Base-by-base conservation (phyloP, 371 early-diverging fungal genomes). In the Rhizopus arrhizus region DNA sequence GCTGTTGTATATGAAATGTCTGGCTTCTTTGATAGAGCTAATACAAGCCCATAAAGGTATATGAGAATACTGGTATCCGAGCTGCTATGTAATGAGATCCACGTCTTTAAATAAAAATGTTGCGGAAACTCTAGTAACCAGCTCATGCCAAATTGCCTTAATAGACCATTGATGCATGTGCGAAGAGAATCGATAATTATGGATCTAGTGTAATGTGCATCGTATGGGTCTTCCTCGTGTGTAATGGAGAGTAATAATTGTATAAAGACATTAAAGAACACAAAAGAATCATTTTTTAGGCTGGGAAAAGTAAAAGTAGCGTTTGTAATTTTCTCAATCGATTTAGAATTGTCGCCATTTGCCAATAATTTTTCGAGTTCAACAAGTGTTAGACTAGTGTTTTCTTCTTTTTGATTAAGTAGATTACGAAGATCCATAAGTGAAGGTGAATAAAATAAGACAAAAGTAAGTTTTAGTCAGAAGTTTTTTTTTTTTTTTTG, bases 351-450 rank as follows among this genome's bases (percentile, higher is more conserved):
- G 11, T 70, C 67, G 11, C 61, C 51, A 31, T 59, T 29, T 16
- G 45, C 47, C 6, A 72, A 54, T 4, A 77, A 38, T 16, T 52
- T 40, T 8, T 53, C 35, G 9, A 78, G 12, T 35, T 69, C 73
- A 10, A 22, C n/a, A 15, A 66, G 45, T 36, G 69, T 57, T 8
- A 78, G 35, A 48, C 48, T 28, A 16, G 29, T 41, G 29, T 59
- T 49, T 45, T 68, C 66, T 16, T 63, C 62, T 36, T 63, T 59
- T 38, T 64, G 64, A 51, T 74, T 74, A 3, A 78, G 58, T 16
- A 78, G 51, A 56, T 61, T 78, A 10, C 61, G 58, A 7, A 78
- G 66, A 66, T 78, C 78, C 78, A 78, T 78, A 40, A 40, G 2
- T 10, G 40, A 10, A 12, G 40, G 40, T 46, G 13, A 22, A 22